Conservation (phyloP, 768 basidiomycete genomes). For the Pilatotrama ljubarskyi region DNA sequence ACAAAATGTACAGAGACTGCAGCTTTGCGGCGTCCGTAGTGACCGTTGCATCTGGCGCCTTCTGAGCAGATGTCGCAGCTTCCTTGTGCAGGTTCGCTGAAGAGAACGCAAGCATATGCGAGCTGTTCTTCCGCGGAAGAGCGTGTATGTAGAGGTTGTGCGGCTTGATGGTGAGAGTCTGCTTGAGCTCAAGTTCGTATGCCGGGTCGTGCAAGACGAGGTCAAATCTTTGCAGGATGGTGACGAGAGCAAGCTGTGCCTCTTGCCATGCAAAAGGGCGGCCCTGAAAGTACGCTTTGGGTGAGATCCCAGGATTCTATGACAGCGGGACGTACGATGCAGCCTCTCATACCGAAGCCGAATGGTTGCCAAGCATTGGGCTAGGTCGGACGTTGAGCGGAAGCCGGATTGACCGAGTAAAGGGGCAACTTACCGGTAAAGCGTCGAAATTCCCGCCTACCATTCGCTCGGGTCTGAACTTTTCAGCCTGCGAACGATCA, state of each 20-base stretch:
- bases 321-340: constrained; percentile 21
- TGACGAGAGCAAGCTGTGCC: constrained; percentile 41
- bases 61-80: background rate
- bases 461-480: constrained; percentile 50
- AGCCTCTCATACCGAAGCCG: constrained; percentile 28
- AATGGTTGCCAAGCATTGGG: constrained; percentile 47
- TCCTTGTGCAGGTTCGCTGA: constrained; percentile 1
- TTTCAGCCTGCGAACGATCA: constrained; percentile 27
- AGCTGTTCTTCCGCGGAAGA: constrained; percentile 11
- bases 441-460: constrained; percentile 49
- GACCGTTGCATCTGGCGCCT: background rate
- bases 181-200: constrained; percentile 46
- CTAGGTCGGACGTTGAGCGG: constrained; percentile 19
- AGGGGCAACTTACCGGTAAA: constrained; percentile 34
- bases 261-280: constrained; percentile 52
- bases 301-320: background rate
- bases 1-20: constrained; percentile 39
- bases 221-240: constrained; percentile 48
- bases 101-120: background rate
- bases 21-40: constrained; percentile 4
- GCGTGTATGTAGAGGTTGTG: constrained; percentile 43
- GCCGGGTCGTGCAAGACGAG: constrained; percentile 43
- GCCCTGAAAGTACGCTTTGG: constrained; percentile 24
- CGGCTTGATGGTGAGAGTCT: constrained; percentile 50
- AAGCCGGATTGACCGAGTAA: background rate